These are phyloP conservation scores for Neospermospora avenae DNA, from an alignment of 2,329 filamentous ascomycete genomes.

Conservation along the genomic window DNA sequence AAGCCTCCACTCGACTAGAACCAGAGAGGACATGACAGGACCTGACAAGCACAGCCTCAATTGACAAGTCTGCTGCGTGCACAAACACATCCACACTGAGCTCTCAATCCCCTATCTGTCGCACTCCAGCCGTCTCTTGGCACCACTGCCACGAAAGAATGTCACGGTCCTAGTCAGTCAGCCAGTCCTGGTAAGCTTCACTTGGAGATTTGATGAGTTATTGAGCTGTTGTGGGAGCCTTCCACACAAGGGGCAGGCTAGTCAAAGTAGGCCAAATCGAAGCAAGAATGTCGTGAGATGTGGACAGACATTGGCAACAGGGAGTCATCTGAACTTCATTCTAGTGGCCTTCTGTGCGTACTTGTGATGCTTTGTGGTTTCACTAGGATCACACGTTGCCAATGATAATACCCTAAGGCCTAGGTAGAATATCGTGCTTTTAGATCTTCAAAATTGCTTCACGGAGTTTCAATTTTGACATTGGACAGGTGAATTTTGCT, in stretches of 20 bases:
- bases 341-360: neutral
- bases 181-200: too few species aligned
- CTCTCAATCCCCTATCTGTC: neutral
- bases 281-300: too few species aligned
- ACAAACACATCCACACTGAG: neutral
- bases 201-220: too few species aligned
- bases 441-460: too few species aligned
- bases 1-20: neutral
- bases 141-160: neutral
- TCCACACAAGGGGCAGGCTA: too few species aligned
- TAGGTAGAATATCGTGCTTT: too few species aligned
- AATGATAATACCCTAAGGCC: neutral
- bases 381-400: too few species aligned
- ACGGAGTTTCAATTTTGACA: too few species aligned
- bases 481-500: too few species aligned
- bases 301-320: neutral
- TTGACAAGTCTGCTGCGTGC: neutral
- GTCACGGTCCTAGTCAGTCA: too few species aligned
- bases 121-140: neutral
- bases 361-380: neutral
- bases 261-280: too few species aligned
- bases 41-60: neutral
- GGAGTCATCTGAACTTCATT: slow-evolving; percentile 1
- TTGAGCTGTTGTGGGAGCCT: too few species aligned
- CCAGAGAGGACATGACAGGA: neutral